Conservation (phyloP, 805 yeast genomes). For the Teunomyces tritomae region DNA sequence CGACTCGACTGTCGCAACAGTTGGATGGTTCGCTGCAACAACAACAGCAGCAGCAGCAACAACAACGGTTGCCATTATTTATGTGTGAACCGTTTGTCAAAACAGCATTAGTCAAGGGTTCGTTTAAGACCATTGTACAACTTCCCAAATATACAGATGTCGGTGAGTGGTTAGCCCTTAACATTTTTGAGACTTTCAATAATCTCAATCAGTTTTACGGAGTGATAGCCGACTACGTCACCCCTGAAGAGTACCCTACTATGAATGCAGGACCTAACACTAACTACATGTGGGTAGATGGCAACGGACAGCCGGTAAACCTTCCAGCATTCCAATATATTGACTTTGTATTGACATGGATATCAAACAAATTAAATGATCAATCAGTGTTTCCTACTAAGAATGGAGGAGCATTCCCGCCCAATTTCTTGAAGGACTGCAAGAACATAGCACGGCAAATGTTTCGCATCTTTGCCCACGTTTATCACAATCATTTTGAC, state of each 20-base stretch:
- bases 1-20: conserved; percentile 9
- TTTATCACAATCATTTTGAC: conserved; percentile 93
- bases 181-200: conserved; percentile 84
- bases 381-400: conserved; percentile 90
- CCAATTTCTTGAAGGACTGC: conserved; percentile 74
- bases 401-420: conserved; percentile 86
- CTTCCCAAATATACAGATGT: conserved; percentile 91
- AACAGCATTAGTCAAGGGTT: conserved; percentile 93
- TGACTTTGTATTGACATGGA: conserved; percentile 89
- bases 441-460: conserved; percentile 87
- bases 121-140: conserved; percentile 92
- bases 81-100: conserved; percentile 90
- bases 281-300: conserved; percentile 88
- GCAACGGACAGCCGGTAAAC: conserved; percentile 70
- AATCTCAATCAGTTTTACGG: conserved; percentile 87
- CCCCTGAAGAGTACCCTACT: conserved; percentile 84
- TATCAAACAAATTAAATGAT: conserved; percentile 81
- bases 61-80: conserved; percentile 54
- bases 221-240: conserved; percentile 85
- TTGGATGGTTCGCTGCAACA: conserved; percentile 6
- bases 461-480: conserved; percentile 94
- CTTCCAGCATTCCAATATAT: conserved; percentile 92
- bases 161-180: conserved; percentile 95
- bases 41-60: conserved; percentile 10
- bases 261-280: conserved; percentile 96